phyloP scores from a whole-genome alignment of 2,329 filamentous ascomycete genomes.

The Harringtonia aguacate region DNA sequence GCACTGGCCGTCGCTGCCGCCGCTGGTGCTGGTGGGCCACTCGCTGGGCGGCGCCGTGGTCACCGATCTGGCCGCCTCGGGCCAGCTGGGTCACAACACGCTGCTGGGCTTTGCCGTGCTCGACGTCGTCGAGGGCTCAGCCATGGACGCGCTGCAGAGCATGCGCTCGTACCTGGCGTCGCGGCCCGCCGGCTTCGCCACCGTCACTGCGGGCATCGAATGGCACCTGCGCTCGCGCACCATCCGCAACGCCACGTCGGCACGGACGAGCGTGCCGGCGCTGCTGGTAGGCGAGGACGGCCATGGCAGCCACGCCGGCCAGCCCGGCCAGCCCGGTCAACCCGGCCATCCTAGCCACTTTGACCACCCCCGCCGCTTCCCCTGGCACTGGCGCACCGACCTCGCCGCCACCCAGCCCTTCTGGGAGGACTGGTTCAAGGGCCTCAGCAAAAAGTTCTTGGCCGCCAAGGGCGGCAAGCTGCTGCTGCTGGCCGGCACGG shows the following conservation, averaged over 20 bases:
- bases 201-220: constrained; percentile 69
- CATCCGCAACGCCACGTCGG: constrained; percentile 72
- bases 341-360: too few relatives aligned
- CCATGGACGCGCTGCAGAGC: constrained; percentile 85
- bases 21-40: constrained; percentile 77
- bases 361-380: not conserved
- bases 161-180: constrained; percentile 89
- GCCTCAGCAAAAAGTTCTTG: constrained; percentile 81
- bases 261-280: constrained; percentile 76
- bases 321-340: too few relatives aligned
- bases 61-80: constrained; percentile 65
- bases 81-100: constrained; percentile 47
- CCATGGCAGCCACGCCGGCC: too few relatives aligned
- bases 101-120: constrained; percentile 75
- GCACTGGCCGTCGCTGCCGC: constrained; percentile 63
- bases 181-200: constrained; percentile 68
- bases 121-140: constrained; percentile 92
- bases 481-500: constrained; percentile 76
- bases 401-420: constrained; percentile 75
- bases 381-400: constrained; percentile 79
- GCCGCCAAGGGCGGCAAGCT: constrained; percentile 73
- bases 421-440: constrained; percentile 90
- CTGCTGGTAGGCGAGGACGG: constrained; percentile 46
- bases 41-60: constrained; percentile 88
- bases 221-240: constrained; percentile 91